Evolutionary conservation across 306 rosid species (phyloP), one percentile per base, ranked within the genome.

Genomic region (Lablab purpureus): DNA sequence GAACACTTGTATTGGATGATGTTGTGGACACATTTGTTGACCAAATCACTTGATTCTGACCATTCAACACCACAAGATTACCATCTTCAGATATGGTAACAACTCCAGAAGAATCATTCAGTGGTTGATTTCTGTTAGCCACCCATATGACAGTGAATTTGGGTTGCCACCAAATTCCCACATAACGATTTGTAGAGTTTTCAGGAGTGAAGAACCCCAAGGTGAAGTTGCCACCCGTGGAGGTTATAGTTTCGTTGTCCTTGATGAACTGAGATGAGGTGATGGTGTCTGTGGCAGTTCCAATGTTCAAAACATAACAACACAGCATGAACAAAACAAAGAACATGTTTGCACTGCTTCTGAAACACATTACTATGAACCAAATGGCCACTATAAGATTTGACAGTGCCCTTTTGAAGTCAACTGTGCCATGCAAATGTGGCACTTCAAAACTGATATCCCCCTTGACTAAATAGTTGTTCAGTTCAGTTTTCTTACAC

Each of bases 131-230:
- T 73, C 85, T 86, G 32, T 84, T 88, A n/a, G 87, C 91, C 10
- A 88, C 88, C 94, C 91, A 88, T 1, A 82, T 46, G 21, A 75
- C 66, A 12, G 30, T 22, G 18, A 27, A 17, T 10, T 15, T 10
- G 17, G 78, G 2, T n/a, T 27, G 74, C 49, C 71, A 76, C 92
- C 94, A 90, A 7, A 88, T 68, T 30, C 89, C 90, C 3, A 83
- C 80, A 0, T 83, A 90, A 6, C 27, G 79, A 8, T 65, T 43
- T n/a, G 73, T 22, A 3, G 90, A 78, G 30, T 81, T 81, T 67
- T 12, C 8, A n/a, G 83, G 85, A 40, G 32, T 71, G 63, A 90
- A 90, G 80, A 90, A 88, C 4, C 92, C 90, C 25, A 90, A 41
- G 12, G 79, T 74, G 63, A 81, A 86, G 69, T 34, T 17, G 12